A percentile compares a stretch with the other conserved stretches of the same genome.
Evolutionary conservation across 345 rosid species (phyloP).

Genomic region (Eucalyptus viminalis): DNA sequence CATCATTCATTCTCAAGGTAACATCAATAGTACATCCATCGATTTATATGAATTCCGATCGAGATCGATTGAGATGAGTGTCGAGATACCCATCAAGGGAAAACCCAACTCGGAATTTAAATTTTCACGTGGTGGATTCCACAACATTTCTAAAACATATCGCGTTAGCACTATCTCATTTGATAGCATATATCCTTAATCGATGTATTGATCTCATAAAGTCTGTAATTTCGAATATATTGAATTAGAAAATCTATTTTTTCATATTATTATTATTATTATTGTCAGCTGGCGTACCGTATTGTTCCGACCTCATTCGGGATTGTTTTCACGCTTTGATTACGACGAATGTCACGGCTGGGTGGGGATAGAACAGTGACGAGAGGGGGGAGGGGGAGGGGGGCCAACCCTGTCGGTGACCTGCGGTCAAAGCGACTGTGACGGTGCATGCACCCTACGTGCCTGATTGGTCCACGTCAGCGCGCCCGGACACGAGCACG

Average conservation of each 20-base stretch:
- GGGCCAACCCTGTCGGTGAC: conserved; percentile 5
- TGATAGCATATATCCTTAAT: accelerated
- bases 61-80: not conserved
- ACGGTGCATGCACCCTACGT: not conserved
- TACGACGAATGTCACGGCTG: too few species aligned
- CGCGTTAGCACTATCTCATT: too few species aligned
- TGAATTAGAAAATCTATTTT: too few species aligned
- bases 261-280: too few species aligned
- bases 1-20: not conserved
- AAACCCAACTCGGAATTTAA: too few species aligned
- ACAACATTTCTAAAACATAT: too few species aligned
- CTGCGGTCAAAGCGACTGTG: not conserved
- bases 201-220: too few species aligned
- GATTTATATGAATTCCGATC: not conserved
- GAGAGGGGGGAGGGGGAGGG: not conserved
- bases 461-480: conserved; percentile 20
- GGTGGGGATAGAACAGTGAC: not conserved
- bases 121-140: too few species aligned
- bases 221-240: too few species aligned
- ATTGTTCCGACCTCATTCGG: too few species aligned
- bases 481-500: conserved; percentile 38
- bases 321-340: too few species aligned
- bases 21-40: accelerated
- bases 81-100: not conserved
- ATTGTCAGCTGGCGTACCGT: not conserved